Evolutionary conservation across 345 rosid genomes (phyloP).

Genomic region (Conringia planisiliqua): DNA sequence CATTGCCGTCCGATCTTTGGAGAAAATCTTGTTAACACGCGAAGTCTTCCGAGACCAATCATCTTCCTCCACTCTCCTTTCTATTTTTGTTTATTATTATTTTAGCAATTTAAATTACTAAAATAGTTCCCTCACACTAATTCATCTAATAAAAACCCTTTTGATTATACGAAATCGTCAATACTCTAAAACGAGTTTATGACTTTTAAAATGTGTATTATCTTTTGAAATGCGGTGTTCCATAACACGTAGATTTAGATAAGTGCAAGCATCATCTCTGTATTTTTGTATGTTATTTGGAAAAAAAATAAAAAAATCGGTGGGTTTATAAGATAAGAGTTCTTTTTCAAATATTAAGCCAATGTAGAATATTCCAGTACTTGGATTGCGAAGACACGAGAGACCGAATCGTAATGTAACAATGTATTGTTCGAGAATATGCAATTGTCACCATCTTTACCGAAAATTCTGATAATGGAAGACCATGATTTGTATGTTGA

Average conservation of each 20-base stretch:
- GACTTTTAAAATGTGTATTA: background rate
- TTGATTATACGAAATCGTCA: background rate
- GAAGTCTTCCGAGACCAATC: conserved; percentile 15
- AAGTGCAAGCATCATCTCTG: conserved; percentile 27
- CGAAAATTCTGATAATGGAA: background rate
- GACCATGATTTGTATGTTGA: background rate
- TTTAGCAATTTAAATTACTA: background rate
- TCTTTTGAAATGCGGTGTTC: background rate
- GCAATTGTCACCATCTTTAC: background rate
- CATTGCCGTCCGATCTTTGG: conserved; percentile 30
- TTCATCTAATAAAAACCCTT: background rate
- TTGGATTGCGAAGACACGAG: conserved; percentile 24
- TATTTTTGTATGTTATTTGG: background rate
- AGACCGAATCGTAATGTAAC: background rate
- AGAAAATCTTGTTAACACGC: conserved; percentile 28
- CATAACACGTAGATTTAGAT: conserved; percentile 29
- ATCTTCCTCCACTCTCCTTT: conserved; percentile 7
- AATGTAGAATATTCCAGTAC: conserved; percentile 7
- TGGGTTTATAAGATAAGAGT: background rate
- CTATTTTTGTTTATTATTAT: background rate
- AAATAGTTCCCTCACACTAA: background rate
- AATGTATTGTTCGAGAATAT: conserved; percentile 10
- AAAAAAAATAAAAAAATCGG: background rate
- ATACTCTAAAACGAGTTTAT: background rate
- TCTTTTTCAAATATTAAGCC: conserved; percentile 22